Conservation (phyloP, 2,329 filamentous ascomycete species). For the Bipolaris gigantea region DNA sequence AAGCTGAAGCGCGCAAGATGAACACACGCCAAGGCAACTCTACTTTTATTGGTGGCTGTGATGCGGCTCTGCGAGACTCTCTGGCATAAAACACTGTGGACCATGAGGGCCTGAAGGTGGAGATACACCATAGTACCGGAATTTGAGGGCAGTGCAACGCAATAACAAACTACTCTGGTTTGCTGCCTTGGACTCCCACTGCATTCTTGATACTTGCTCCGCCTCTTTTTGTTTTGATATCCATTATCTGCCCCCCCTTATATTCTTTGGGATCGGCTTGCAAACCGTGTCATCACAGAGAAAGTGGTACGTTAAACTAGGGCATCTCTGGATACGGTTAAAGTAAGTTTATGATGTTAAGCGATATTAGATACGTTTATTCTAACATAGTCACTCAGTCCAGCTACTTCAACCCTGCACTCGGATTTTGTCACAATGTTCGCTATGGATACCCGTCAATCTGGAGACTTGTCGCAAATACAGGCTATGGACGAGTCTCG, state of each 20-base stretch:
- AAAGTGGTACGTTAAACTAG: not conserved
- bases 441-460: constrained; percentile 29
- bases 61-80: constrained; percentile 42
- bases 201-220: constrained; percentile 24
- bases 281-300: constrained; percentile 2
- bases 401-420: not conserved
- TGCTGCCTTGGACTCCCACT: constrained; percentile 26
- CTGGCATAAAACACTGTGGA: constrained; percentile 36
- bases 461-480: constrained; percentile 38
- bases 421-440: not conserved
- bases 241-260: constrained; percentile 11
- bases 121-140: constrained; percentile 22
- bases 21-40: constrained; percentile 9
- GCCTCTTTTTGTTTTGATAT: constrained; percentile 29
- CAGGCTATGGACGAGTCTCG: constrained; percentile 26
- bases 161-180: constrained; percentile 18
- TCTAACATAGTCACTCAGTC: not conserved
- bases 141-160: constrained; percentile 36
- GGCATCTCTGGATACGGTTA: not conserved
- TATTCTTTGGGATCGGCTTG: constrained; percentile 12
- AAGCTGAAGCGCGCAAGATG: constrained; percentile 17
- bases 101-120: constrained; percentile 23
- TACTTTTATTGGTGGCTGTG: constrained; percentile 15
- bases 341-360: not conserved
- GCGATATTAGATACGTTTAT: not conserved